Evolutionary conservation across 1,284 basidiomycete genomes (phyloP).

Genomic region (Bothia castanella): DNA sequence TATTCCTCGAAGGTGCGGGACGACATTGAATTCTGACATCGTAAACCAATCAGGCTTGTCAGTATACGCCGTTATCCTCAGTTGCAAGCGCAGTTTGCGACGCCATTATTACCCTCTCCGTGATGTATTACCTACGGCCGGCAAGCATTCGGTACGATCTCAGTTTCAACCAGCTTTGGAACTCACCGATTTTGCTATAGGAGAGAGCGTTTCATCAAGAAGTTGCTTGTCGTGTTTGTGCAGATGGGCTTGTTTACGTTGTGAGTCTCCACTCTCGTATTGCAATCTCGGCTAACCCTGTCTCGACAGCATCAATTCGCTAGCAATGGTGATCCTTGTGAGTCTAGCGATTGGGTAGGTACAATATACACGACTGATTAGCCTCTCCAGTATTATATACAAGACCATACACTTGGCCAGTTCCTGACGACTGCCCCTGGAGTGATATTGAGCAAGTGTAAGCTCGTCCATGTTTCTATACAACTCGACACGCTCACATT

Average conservation of each 20-base stretch:
- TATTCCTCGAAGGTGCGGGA: background rate
- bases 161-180: background rate
- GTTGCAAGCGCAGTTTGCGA: slow-evolving; percentile 16
- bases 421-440: slow-evolving; percentile 10
- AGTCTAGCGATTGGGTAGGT: background rate
- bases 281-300: background rate
- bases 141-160: slow-evolving; percentile 8
- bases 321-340: slow-evolving; percentile 12
- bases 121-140: slow-evolving; percentile 16
- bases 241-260: slow-evolving; percentile 18
- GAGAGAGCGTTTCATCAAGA: slow-evolving; percentile 3
- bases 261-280: slow-evolving; percentile 3
- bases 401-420: background rate
- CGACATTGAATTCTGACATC: background rate
- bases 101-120: slow-evolving; percentile 11
- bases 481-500: background rate
- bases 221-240: slow-evolving; percentile 12
- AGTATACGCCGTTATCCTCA: slow-evolving; percentile 11
- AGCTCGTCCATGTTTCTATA: background rate
- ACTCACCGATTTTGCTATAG: background rate
- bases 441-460: slow-evolving; percentile 17
- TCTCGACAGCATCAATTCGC: slow-evolving; percentile 7
- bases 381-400: slow-evolving; percentile 6
- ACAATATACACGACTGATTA: background rate
- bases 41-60: background rate